These are phyloP conservation scores for Camelina neglecta DNA, from an alignment of 345 rosid genomes.

Conservation along the genomic window DNA sequence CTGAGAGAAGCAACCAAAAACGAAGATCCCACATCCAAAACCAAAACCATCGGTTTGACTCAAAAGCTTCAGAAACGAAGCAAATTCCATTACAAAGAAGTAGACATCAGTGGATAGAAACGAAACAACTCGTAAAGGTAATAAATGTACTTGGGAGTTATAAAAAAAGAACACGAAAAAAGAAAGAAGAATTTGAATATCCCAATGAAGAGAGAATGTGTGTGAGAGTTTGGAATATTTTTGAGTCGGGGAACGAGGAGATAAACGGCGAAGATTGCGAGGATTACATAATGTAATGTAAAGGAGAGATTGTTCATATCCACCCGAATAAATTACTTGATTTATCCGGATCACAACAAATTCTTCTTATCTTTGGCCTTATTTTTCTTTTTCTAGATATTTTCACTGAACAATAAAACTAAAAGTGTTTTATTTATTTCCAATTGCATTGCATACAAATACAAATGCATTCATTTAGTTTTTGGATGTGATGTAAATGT, in stretches of 20 bases:
- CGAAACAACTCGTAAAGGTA: slow-evolving; percentile 18
- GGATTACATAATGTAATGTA: slow-evolving; percentile 16
- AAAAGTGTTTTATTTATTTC: slow-evolving; percentile 13
- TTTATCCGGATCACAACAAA: slow-evolving; percentile 6
- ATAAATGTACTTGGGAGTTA: background rate
- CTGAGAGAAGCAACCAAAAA: slow-evolving; percentile 52
- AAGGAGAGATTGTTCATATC: background rate
- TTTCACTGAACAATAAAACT: background rate
- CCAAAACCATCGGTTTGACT: slow-evolving; percentile 35
- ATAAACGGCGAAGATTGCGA: slow-evolving; percentile 47
- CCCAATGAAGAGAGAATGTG: slow-evolving; percentile 47
- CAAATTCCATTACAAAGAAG: slow-evolving; percentile 47
- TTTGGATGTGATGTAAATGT: slow-evolving; percentile 7
- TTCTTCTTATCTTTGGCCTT: background rate
- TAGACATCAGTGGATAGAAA: slow-evolving; percentile 14
- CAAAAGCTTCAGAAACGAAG: slow-evolving; percentile 49
- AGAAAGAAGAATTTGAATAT: background rate
- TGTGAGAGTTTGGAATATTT: slow-evolving; percentile 34
- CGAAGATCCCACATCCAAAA: slow-evolving; percentile 50
- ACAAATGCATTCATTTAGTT: background rate
- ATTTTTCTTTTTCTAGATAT: background rate
- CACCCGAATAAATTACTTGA: background rate
- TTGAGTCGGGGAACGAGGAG: slow-evolving; percentile 38
- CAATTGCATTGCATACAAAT: slow-evolving; percentile 15
- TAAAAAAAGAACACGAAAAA: background rate